Conservation (phyloP, 345 rosid species). For the Salix caprea region DNA sequence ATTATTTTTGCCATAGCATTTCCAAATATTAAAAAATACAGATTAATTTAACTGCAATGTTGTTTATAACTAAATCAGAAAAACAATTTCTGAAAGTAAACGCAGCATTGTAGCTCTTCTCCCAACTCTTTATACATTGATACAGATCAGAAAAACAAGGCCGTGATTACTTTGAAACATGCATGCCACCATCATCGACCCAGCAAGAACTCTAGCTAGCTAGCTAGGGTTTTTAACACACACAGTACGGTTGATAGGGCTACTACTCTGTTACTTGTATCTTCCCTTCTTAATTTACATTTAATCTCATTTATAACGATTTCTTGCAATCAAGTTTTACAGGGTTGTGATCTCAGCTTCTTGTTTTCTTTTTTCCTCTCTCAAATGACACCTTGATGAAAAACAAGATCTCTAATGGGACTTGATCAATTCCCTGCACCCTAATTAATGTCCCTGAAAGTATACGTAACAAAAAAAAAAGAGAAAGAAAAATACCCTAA, state of each 20-base stretch:
- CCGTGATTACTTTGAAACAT: too few species aligned
- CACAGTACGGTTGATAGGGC: neutral
- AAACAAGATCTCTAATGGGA: neutral
- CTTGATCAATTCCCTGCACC: neutral
- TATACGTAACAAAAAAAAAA: neutral
- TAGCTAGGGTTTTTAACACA: neutral
- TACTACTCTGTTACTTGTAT: neutral
- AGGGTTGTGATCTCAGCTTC: neutral
- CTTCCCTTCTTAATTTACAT: neutral
- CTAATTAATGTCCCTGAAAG: neutral
- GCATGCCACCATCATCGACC: too few species aligned
- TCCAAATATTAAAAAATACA: too few species aligned
- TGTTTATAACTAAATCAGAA: too few species aligned
- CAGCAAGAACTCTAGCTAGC: too few species aligned
- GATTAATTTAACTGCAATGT: too few species aligned
- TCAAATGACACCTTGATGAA: neutral
- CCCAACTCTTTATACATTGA: too few species aligned
- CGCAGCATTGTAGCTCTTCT: too few species aligned
- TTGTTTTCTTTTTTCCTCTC: too few species aligned
- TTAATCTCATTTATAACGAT: neutral
- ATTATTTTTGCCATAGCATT: too few species aligned
- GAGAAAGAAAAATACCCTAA: neutral
- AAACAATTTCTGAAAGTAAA: too few species aligned
- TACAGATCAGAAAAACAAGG: too few species aligned
- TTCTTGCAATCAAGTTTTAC: neutral